phyloP scores from a whole-genome alignment of 495 filamentous ascomycete genomes.

The Platismatia glauca region DNA sequence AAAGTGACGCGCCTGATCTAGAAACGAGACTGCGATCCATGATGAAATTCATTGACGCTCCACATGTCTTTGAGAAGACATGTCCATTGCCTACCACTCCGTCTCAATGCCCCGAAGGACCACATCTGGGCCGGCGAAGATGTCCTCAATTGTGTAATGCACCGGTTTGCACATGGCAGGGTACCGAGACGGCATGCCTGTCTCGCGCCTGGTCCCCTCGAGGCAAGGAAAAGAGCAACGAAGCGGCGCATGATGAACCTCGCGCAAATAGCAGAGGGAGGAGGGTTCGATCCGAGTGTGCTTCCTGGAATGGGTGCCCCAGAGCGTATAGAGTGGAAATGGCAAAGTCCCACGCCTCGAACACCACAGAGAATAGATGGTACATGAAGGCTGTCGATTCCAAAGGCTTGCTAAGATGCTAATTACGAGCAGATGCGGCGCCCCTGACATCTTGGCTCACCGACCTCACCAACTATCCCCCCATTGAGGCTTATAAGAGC shows the following conservation, averaged over 20 bases:
- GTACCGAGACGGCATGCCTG: slow-evolving; percentile 41
- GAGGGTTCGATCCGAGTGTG: slow-evolving; percentile 24
- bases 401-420: slow-evolving; percentile 1
- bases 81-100: slow-evolving; percentile 12
- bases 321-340: slow-evolving; percentile 19
- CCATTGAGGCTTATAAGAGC: neutral
- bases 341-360: slow-evolving; percentile 10
- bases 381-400: neutral
- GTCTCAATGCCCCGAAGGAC: slow-evolving; percentile 22
- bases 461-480: neutral
- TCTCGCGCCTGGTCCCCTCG: slow-evolving; percentile 49
- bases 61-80: slow-evolving; percentile 19
- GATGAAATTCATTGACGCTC: slow-evolving; percentile 8
- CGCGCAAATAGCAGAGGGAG: slow-evolving; percentile 28
- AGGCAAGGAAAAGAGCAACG: slow-evolving; percentile 46
- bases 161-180: slow-evolving; percentile 37
- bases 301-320: slow-evolving; percentile 21
- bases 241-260: slow-evolving; percentile 43
- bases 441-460: slow-evolving; percentile 18
- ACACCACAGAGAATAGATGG: neutral
- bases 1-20: neutral
- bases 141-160: slow-evolving; percentile 40
- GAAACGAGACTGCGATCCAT: neutral
- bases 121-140: slow-evolving; percentile 50
- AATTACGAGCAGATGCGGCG: neutral